These are phyloP conservation scores for Eurotiales sp. DNA, from an alignment of 2,329 filamentous ascomycete species.

Conservation along the genomic window DNA sequence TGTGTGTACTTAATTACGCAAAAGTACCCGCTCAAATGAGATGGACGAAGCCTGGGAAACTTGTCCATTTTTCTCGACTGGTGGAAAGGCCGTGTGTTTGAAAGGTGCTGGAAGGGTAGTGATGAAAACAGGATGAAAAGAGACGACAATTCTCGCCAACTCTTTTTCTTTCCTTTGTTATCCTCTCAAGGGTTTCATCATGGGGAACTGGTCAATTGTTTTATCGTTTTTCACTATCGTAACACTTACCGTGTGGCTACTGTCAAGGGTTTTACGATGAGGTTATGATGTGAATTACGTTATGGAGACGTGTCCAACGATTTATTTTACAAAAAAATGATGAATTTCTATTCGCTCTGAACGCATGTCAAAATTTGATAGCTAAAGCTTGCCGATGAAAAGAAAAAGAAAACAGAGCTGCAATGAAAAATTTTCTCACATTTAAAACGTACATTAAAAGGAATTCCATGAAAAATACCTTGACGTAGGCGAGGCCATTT, in stretches of 20 bases:
- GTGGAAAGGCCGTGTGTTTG: slow-evolving; percentile 32
- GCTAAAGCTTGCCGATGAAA: slow-evolving; percentile 24
- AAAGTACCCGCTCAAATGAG: slow-evolving; percentile 8
- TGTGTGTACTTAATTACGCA: slow-evolving; percentile 8
- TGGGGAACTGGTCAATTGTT: slow-evolving; percentile 36
- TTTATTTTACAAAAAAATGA: slow-evolving; percentile 26
- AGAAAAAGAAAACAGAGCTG: slow-evolving; percentile 1
- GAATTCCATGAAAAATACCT: slow-evolving; percentile 11
- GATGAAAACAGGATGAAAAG: neutral
- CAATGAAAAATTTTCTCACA: neutral
- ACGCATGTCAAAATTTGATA: slow-evolving; percentile 17
- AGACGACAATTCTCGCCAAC: too few relatives aligned
- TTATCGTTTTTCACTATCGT: slow-evolving; percentile 19
- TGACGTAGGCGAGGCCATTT: too few relatives aligned
- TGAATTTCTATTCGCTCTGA: slow-evolving; percentile 21
- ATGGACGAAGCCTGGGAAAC: slow-evolving; percentile 13
- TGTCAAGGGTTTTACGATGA: neutral
- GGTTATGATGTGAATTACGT: slow-evolving; percentile 12
- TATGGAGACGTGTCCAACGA: slow-evolving; percentile 36
- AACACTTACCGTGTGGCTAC: slow-evolving; percentile 16
- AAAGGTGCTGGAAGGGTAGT: slow-evolving; percentile 30
- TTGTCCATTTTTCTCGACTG: slow-evolving; percentile 20
- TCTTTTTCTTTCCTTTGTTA: slow-evolving; percentile 17
- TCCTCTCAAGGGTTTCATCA: slow-evolving; percentile 20
- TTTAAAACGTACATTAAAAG: slow-evolving; percentile 2